A percentile compares a stretch with the other conserved stretches of the same genome.
These are phyloP conservation scores for Chytriomyces confervae DNA, from an alignment of 192 early-diverging fungal genomes.

Conservation along the genomic window DNA sequence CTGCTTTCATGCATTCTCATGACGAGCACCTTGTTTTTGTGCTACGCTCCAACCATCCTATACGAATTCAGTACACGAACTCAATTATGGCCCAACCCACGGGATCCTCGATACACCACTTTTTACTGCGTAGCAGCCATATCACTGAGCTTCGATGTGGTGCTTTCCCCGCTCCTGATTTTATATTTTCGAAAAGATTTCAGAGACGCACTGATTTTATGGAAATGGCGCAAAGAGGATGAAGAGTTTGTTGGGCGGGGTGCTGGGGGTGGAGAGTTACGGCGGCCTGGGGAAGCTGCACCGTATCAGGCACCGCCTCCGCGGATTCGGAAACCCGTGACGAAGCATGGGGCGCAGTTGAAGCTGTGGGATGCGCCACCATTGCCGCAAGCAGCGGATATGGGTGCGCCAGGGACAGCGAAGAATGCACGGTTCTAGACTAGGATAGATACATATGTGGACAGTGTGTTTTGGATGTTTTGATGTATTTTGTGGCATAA, in stretches of 20 bases:
- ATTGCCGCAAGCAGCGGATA: too few species aligned
- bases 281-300: not conserved
- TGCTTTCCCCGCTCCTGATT: not conserved
- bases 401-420: too few species aligned
- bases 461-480: too few species aligned
- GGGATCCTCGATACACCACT: not conserved
- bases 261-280: not conserved
- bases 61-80: not conserved
- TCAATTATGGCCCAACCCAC: not conserved
- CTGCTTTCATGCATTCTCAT: not conserved
- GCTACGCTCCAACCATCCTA: not conserved
- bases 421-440: too few species aligned
- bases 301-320: too few species aligned
- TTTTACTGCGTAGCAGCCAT: not conserved
- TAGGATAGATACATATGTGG: too few species aligned
- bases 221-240: not conserved
- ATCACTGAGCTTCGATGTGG: not conserved
- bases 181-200: slow-evolving; percentile 5
- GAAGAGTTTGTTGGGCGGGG: not conserved
- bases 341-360: too few species aligned
- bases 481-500: too few species aligned
- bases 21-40: not conserved
- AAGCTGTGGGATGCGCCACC: too few species aligned
- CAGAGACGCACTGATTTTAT: not conserved
- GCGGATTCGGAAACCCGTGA: too few species aligned